Base-by-base conservation (phyloP, 768 basidiomycete genomes). In the Boletellus sp. region DNA sequence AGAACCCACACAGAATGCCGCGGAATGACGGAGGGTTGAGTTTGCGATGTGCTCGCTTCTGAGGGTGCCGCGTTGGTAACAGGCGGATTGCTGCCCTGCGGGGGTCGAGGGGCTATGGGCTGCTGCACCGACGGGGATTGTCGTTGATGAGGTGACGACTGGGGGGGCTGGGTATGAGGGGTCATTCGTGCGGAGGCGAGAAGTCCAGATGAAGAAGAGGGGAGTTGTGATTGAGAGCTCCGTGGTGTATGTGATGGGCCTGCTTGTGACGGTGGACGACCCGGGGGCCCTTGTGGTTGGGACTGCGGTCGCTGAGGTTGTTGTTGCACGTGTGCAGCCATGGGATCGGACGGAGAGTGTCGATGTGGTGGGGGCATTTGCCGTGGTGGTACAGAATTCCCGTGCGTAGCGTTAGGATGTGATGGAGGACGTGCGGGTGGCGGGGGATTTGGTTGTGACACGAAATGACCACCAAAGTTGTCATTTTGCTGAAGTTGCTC, bases 251-350 rank as follows among this genome's bases (percentile, higher is more conserved):
- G 74, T 20, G 76, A 72, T 45, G 65, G 69, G 11, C 75, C 74
- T 10, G 75, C 60, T 51, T 78, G 77, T 34, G 80, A 79, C 20
- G 78, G 75, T 28, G 78, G 77, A 38, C 77, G 73, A 40, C 72
- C 74, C 36, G 76, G 74, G 3, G 61, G 71, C 17, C 66, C 70
- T 50, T 79, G 80, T 3, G 79, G 81, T 50, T 84, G 84, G 4
- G 83, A 83, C 44, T 78, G 82, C 20, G 83, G 82, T 35, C 80
- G 74, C 54, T 72, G 78, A 3, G 75, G 76, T 54, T 67, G 72
- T 20, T 61, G 59, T 28, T 61, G 58, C 37, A 59, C 59, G 44
- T 75, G 77, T 17, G 69, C 54, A 45, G 61, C 68, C 63, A 74
- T 72, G 47, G 71, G 71, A 61, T 81, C 78, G 15, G 66, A 61